Conservation (phyloP, 768 basidiomycete species). For the Phanerodontia chrysosporium region DNA sequence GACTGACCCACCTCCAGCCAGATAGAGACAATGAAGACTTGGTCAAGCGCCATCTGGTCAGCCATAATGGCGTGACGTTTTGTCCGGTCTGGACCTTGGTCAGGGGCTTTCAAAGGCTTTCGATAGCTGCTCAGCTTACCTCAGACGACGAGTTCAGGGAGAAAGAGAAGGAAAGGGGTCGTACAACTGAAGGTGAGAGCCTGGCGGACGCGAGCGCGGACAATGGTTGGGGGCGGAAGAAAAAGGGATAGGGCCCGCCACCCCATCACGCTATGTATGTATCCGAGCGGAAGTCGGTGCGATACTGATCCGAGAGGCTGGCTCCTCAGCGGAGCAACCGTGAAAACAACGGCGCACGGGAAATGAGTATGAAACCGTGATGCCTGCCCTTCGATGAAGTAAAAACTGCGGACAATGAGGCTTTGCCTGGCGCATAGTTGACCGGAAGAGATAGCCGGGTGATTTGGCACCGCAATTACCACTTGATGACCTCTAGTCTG, state of each 20-base stretch:
- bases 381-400: background rate
- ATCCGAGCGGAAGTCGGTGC: background rate
- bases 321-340: background rate
- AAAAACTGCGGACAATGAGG: background rate
- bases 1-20: conserved; percentile 5
- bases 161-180: background rate
- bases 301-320: background rate
- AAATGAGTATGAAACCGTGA: background rate
- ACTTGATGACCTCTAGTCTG: too few species aligned
- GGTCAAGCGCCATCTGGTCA: conserved; percentile 3
- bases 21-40: conserved; percentile 5
- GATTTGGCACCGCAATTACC: background rate
- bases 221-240: background rate
- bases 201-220: background rate
- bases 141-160: background rate
- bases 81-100: too few species aligned
- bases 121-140: background rate
- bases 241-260: background rate
- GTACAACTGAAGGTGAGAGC: too few species aligned
- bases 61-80: background rate
- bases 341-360: background rate
- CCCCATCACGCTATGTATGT: background rate
- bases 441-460: background rate
- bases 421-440: background rate
- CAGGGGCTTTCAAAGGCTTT: too few species aligned